phyloP scores from a whole-genome alignment of 1,284 basidiomycete species.

The Trichosporon coremiiforme region DNA sequence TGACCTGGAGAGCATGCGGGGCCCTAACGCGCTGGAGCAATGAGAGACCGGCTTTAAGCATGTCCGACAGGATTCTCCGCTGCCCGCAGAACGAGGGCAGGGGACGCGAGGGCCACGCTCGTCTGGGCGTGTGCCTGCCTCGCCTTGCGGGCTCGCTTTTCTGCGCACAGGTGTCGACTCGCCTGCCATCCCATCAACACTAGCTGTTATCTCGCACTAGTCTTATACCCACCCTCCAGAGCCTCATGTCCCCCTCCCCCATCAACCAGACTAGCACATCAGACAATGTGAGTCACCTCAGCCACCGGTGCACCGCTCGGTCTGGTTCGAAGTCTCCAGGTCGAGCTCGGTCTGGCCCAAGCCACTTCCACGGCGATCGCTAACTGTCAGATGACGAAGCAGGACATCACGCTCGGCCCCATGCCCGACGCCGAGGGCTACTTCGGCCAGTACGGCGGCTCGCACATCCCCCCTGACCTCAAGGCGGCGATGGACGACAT shows the following conservation, averaged over 20 bases:
- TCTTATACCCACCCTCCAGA: background rate
- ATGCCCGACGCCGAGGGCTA: constrained; percentile 35
- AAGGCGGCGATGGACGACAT: constrained; percentile 34
- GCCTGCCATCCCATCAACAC: background rate
- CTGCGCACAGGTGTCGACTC: background rate
- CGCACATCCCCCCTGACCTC: constrained; percentile 31
- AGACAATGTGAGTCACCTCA: constrained; percentile 2
- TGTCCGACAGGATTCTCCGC: constrained; percentile 16
- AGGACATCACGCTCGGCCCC: constrained; percentile 22
- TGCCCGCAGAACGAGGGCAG: background rate
- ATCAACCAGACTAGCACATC: background rate
- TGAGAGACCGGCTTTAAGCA: constrained; percentile 17
- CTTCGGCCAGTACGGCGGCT: constrained; percentile 34
- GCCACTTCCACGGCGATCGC: background rate
- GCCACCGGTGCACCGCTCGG: background rate
- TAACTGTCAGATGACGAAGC: constrained; percentile 22
- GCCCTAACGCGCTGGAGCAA: constrained; percentile 9
- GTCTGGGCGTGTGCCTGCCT: background rate
- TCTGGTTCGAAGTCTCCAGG: background rate
- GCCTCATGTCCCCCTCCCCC: background rate
- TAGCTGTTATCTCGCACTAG: constrained; percentile 3
- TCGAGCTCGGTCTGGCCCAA: background rate
- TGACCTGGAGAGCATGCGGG: background rate
- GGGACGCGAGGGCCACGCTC: background rate
- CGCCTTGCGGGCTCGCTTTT: constrained; percentile 3